Evolutionary conservation across 2,329 filamentous ascomycete genomes (phyloP).

Genomic region (Zasmidium cellare): DNA sequence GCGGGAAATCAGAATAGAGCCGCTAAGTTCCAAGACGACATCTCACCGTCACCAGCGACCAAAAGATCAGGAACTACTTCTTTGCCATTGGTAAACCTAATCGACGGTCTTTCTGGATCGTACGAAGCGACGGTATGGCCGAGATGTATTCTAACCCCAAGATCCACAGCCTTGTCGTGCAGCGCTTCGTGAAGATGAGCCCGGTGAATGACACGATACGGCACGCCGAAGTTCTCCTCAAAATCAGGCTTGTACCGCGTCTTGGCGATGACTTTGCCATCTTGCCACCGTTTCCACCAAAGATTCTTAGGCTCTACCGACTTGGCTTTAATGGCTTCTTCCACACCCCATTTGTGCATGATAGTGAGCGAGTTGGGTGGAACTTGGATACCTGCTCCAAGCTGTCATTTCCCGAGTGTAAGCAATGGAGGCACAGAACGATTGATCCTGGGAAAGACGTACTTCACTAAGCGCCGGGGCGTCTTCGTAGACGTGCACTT

Average conservation of each 20-base stretch:
- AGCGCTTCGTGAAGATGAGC: neutral
- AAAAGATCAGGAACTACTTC: neutral
- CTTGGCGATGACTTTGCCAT: neutral
- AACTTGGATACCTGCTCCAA: neutral
- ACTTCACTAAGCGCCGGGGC: neutral
- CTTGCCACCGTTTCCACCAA: constrained; percentile 1
- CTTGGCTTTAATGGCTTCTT: neutral
- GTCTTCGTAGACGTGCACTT: neutral
- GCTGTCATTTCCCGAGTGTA: neutral
- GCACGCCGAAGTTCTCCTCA: neutral
- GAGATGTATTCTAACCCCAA: neutral
- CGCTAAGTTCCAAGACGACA: neutral
- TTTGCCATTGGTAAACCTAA: neutral
- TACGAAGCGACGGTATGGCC: neutral
- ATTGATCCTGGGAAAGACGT: neutral
- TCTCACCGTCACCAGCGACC: neutral
- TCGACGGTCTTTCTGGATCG: neutral
- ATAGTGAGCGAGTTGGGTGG: constrained; percentile 1
- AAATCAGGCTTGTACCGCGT: neutral
- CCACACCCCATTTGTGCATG: constrained; percentile 1
- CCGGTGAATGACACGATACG: neutral
- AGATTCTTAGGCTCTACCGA: neutral
- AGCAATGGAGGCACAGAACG: neutral
- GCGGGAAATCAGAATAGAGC: neutral
- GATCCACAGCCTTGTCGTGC: neutral